A percentile compares a stretch with the other conserved stretches of the same genome.
These are phyloP conservation scores for Pichia sp. DNA, from an alignment of 1,139 yeast genomes.

Conservation along the genomic window DNA sequence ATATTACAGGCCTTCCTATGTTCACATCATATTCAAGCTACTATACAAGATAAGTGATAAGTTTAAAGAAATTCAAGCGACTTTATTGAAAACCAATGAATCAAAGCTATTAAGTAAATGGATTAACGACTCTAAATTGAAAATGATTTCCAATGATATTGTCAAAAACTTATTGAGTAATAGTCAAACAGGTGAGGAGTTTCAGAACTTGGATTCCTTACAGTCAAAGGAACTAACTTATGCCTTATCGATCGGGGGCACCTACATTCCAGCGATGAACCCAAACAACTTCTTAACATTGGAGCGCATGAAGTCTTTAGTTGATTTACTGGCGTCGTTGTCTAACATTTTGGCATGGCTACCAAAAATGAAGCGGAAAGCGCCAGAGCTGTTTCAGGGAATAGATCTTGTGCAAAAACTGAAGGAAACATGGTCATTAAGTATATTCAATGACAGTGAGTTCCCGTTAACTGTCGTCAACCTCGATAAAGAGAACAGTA, in stretches of 20 bases:
- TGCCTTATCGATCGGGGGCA: conserved; percentile 21
- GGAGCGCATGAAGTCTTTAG: conserved; percentile 40
- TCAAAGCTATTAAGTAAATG: conserved; percentile 24
- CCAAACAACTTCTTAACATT: conserved; percentile 24
- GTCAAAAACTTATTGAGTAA: conserved; percentile 16
- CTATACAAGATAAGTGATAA: conserved; percentile 26
- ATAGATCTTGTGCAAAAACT: conserved; percentile 20
- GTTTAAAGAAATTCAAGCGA: conserved; percentile 20
- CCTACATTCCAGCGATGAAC: conserved; percentile 17
- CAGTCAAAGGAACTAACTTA: conserved; percentile 23
- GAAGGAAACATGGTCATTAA: conserved; percentile 31
- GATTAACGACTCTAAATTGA: conserved; percentile 23
- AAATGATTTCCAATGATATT: conserved; percentile 21
- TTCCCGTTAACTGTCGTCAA: conserved; percentile 21
- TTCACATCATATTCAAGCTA: conserved; percentile 41
- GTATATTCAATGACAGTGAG: conserved; percentile 13
- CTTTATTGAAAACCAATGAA: conserved; percentile 15
- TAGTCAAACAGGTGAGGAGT: neutral
- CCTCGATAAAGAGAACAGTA: conserved; percentile 31
- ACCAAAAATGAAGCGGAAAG: conserved; percentile 44
- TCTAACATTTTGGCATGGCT: conserved; percentile 54
- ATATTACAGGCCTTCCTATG: conserved; percentile 50
- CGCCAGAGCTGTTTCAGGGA: conserved; percentile 31
- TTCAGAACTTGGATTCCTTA: neutral
- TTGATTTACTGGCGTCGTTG: conserved; percentile 45